Percentiles rank a stretch among this genome's conserved stretches.
phyloP scores from a whole-genome alignment of 495 filamentous ascomycete genomes.

The Tuber brumale region DNA sequence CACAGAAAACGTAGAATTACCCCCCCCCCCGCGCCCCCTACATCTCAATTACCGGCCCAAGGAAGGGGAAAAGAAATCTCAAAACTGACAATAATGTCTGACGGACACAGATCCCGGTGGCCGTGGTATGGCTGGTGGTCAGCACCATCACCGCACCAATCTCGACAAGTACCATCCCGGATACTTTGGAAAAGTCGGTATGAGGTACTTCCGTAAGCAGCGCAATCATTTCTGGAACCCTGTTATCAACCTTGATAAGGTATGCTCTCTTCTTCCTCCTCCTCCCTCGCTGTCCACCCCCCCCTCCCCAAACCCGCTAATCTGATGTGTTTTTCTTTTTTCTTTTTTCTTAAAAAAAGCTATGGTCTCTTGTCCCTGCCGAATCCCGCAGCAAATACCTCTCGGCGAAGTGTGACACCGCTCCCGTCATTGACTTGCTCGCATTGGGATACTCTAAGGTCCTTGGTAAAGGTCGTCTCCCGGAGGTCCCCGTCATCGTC shows the following conservation, averaged over 20 bases:
- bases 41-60: neutral
- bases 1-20: slow-evolving; percentile 65
- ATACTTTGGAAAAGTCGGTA: slow-evolving; percentile 98
- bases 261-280: slow-evolving; percentile 42
- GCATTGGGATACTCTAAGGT: slow-evolving; percentile 89
- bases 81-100: neutral
- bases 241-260: slow-evolving; percentile 85
- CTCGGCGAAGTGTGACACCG: slow-evolving; percentile 62
- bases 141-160: slow-evolving; percentile 93
- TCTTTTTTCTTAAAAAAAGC: slow-evolving; percentile 44
- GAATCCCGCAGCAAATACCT: slow-evolving; percentile 67
- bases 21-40: too few species aligned
- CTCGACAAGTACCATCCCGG: slow-evolving; percentile 90
- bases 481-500: slow-evolving; percentile 77
- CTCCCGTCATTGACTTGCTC: slow-evolving; percentile 86
- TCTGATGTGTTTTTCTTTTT: slow-evolving; percentile 7
- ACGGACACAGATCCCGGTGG: slow-evolving; percentile 41
- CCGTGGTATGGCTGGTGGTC: slow-evolving; percentile 74
- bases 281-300: neutral
- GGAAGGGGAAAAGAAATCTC: slow-evolving; percentile 13
- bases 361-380: slow-evolving; percentile 66
- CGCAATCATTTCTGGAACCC: slow-evolving; percentile 90
- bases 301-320: neutral
- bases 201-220: slow-evolving; percentile 91
- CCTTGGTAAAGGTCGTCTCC: slow-evolving; percentile 85